Base-by-base conservation (phyloP, 352 stramenopile genomes). In the Pilasporangium apinafurcum region DNA sequence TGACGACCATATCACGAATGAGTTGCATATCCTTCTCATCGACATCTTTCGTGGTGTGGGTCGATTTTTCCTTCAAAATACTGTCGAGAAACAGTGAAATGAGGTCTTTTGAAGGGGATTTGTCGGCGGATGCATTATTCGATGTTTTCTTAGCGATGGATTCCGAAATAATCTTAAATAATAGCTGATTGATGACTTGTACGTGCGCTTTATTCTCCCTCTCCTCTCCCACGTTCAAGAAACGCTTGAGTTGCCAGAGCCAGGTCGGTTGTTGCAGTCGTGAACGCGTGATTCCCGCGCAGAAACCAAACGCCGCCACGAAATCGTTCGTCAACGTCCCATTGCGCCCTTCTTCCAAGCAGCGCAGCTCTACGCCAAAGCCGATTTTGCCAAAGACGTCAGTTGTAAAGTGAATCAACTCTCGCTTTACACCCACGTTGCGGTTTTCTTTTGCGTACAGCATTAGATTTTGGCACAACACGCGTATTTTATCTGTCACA, bases 321-420 rank as follows among this genome's bases (percentile, higher is more conserved):
- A 66, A 30, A 12, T 59, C 56, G 30, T 48, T 51, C n/a, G 5
- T 37, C 14, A 43, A 39, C 3, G 86, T 48, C 7, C 57, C 45
- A 7, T 68, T 37, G 9, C 86, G 34, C 1, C 51, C 42, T 16
- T 52, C 43, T 12, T 59, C 34, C 6, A 83, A 48, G 25, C 59
- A 61, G 10, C 53, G 42, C 12, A 79, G 53, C 12, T 68, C 40
- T 20, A 74, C 59, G 40, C 68, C 70, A 48, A 84, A 81, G 32
- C 56, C 70, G 38, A 84, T 76, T 17, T 66, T 55, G 0, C 59
- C 64, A 44, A 84, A 80, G 25, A 75, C 67, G 43, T 84, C 68
- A 40, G 71, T 72, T 21, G 80, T 78, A 47, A 84, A 76, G 1
- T 59, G 56, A 37, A 74, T 64, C 38, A 90, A 53, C 12, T 85